A percentile compares a stretch with the other conserved stretches of the same genome.
Conservation (phyloP, 495 filamentous ascomycete genomes). For the Penicillium atrosanguineum region DNA sequence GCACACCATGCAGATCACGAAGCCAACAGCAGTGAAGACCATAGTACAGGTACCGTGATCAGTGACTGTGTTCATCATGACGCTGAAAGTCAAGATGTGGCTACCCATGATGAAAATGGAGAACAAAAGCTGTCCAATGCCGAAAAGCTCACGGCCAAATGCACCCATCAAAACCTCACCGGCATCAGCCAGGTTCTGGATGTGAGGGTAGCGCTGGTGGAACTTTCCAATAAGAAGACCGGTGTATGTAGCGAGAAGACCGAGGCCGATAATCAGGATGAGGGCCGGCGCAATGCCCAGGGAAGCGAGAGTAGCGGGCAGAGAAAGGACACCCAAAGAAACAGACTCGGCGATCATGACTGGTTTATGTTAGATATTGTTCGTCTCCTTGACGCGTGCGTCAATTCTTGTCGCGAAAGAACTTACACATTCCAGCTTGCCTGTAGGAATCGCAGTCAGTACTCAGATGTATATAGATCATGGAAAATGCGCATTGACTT, state of each 20-base stretch:
- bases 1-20: constrained; percentile 58
- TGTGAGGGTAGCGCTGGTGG: constrained; percentile 38
- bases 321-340: constrained; percentile 57
- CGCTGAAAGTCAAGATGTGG: constrained; percentile 66
- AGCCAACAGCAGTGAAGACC: constrained; percentile 62
- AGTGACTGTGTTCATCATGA: constrained; percentile 66
- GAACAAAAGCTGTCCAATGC: constrained; percentile 60
- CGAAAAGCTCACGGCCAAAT: constrained; percentile 61
- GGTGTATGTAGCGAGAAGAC: constrained; percentile 58
- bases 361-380: constrained; percentile 10
- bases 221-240: constrained; percentile 35
- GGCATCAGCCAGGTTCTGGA: constrained; percentile 73
- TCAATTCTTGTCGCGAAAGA: neutral
- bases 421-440: constrained; percentile 34
- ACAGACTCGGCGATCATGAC: constrained; percentile 65
- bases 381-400: neutral
- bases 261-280: constrained; percentile 56
- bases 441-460: constrained; percentile 8
- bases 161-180: constrained; percentile 64
- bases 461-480: neutral
- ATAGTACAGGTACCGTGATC: constrained; percentile 65
- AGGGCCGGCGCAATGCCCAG: constrained; percentile 56
- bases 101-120: constrained; percentile 72
- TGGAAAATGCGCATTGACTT: constrained; percentile 2
- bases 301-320: constrained; percentile 57